Conservation (phyloP, 306 rosid genomes). For the Calophaca sinica region DNA sequence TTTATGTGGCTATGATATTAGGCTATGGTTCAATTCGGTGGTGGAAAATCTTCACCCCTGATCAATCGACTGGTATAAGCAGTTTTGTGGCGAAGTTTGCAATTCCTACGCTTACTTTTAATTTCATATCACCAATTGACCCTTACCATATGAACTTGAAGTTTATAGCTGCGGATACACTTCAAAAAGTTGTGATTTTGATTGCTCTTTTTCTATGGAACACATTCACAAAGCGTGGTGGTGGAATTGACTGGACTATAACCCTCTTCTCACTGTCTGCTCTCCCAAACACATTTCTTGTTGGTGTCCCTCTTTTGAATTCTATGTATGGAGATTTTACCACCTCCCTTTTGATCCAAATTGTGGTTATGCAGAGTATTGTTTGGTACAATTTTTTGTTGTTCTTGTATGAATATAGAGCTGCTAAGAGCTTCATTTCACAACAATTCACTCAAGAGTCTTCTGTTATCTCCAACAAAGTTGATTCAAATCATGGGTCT, state of each 20-base stretch:
- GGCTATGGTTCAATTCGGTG: constrained; percentile 48
- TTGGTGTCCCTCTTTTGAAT: constrained; percentile 74
- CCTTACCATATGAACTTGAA: constrained; percentile 47
- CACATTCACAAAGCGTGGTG: constrained; percentile 51
- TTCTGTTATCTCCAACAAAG: constrained; percentile 56
- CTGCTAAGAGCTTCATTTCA: constrained; percentile 64
- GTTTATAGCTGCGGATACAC: constrained; percentile 42
- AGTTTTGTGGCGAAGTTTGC: constrained; percentile 46
- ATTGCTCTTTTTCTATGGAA: constrained; percentile 36
- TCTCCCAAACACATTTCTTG: constrained; percentile 81
- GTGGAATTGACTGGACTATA: constrained; percentile 66
- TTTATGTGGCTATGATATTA: constrained; percentile 47
- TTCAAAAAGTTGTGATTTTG: constrained; percentile 46
- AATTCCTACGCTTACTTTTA: constrained; percentile 40
- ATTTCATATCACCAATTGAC: constrained; percentile 34
- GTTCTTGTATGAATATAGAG: constrained; percentile 75
- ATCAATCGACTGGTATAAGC: constrained; percentile 47
- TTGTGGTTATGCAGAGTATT: constrained; percentile 69
- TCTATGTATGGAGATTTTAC: constrained; percentile 88
- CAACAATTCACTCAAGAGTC: constrained; percentile 71
- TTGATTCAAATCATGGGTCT: constrained; percentile 72
- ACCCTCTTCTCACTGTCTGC: constrained; percentile 76
- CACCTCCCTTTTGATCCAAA: constrained; percentile 70
- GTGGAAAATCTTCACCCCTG: constrained; percentile 58
- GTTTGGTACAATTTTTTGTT: constrained; percentile 81